A percentile compares a stretch with the other conserved stretches of the same genome.
Conservation (phyloP, 169 alveolate species). For the Eimeria tenella region DNA sequence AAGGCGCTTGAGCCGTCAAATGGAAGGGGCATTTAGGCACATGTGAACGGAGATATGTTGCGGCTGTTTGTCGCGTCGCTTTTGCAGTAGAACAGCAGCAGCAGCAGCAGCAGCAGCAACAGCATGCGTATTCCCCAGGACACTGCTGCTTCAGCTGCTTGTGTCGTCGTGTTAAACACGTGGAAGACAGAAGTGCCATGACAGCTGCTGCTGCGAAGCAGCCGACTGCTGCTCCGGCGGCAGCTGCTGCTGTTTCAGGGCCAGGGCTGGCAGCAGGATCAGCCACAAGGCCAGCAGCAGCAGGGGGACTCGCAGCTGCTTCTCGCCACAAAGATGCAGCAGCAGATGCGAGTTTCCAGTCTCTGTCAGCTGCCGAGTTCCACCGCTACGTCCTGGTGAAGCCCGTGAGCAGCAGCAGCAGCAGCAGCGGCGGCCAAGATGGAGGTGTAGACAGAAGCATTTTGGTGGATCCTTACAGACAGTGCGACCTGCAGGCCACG, state of each 20-base stretch:
- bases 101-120: conserved; percentile 24
- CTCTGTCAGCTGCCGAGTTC: conserved; percentile 22
- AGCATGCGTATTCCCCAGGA: not conserved
- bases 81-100: not conserved
- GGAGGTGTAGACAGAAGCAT: conserved; percentile 37
- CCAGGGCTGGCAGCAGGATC: not conserved
- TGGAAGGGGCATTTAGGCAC: not conserved
- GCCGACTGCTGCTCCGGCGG: not conserved
- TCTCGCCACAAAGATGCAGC: not conserved
- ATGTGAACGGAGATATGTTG: not conserved
- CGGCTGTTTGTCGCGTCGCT: not conserved
- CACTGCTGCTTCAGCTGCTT: not conserved
- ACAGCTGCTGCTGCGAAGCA: conserved; percentile 44
- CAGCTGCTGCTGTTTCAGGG: not conserved
- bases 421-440: conserved; percentile 12
- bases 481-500: conserved; percentile 36
- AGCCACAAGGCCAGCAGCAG: not conserved
- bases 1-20: not conserved
- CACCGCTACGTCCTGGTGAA: conserved; percentile 35
- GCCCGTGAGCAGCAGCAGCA: conserved; percentile 49
- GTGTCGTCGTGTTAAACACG: not conserved
- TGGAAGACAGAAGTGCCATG: not conserved
- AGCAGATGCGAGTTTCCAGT: conserved; percentile 17
- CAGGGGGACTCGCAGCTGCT: conserved; percentile 30
- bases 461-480: conserved; percentile 23